Base-by-base conservation (phyloP, 2,329 filamentous ascomycete species). In the Aspergillus sp. region DNA sequence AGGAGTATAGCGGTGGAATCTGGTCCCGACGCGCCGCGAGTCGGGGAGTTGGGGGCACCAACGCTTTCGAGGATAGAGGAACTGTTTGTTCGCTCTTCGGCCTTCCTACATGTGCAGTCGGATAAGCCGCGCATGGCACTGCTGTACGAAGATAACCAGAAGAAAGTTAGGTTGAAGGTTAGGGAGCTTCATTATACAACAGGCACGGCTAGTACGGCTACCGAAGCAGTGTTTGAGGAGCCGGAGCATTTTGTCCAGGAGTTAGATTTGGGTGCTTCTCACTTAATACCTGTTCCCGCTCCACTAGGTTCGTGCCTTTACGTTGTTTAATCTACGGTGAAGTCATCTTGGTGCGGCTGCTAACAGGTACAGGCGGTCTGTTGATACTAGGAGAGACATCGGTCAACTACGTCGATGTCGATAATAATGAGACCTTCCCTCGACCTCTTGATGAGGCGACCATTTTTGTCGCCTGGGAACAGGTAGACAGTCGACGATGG, bases 401-500 rank as follows among this genome's bases (percentile, higher is more conserved):
- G 2, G 79, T 98, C 49, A 81, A 85, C 7, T 97, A 97, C 64
- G 84, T 93, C 50, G 87, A 95, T 60, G 87, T 89, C 51, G 77
- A 86, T 30, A 87, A 73, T 20, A 84, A 85, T 53, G 79, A 82
- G 30, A 78, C 77, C 10, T 78, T 89, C 10, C 80, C 83, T 15
- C 77, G 83, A 7, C 72, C 77, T 0, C 70, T 96, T 2, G 75
- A 81, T 1, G 83, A 91, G 48, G 81, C 90, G 0, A 89, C 86
- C 2, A 84, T 95, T 32, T 97, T 94, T 58, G 85, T 93, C n/a
- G 83, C 89, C 2, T 98, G 91, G 90, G 86, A 87, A 53, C 82
- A 85, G 59, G 83, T 93, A 45, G 88, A 97, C 60, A 81, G 83
- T 20, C 84, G 85, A 35, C 80, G 85, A 59, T 97, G 90, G 72